These are phyloP conservation scores for Calonectria crousiana DNA, from an alignment of 2,329 filamentous ascomycete species.

Conservation along the genomic window DNA sequence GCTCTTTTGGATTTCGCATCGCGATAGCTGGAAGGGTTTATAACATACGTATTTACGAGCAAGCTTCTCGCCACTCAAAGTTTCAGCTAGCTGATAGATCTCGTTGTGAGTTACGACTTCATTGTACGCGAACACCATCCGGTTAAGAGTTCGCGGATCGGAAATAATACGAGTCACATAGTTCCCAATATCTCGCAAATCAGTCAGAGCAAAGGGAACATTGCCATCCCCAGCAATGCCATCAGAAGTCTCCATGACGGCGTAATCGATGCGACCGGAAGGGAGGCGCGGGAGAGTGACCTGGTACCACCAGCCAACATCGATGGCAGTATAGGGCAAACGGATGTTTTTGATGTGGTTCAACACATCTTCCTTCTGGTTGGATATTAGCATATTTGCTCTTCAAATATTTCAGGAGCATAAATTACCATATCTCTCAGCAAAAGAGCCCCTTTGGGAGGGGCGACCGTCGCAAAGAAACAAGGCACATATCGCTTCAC, in stretches of 20 bases:
- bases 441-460: too few relatives aligned
- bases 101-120: constrained; percentile 60
- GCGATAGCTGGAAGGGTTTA: background rate
- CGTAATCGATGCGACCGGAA: constrained; percentile 40
- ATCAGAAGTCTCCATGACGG: constrained; percentile 47
- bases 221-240: constrained; percentile 60
- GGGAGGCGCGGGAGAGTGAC: constrained; percentile 47
- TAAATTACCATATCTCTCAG: too few relatives aligned
- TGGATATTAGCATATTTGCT: background rate
- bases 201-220: constrained; percentile 57
- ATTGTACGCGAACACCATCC: constrained; percentile 61
- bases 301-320: constrained; percentile 70
- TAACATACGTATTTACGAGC: constrained; percentile 30
- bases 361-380: constrained; percentile 62
- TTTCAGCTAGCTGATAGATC: constrained; percentile 59
- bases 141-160: constrained; percentile 66
- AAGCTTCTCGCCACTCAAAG: constrained; percentile 61
- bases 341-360: constrained; percentile 60
- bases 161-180: constrained; percentile 63
- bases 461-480: constrained; percentile 49
- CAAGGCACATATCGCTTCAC: too few relatives aligned
- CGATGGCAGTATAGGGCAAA: constrained; percentile 67
- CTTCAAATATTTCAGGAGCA: constrained; percentile 48
- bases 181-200: constrained; percentile 63
- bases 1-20: background rate